Base-by-base conservation (phyloP, 805 yeast species). In the Cyberlindnera maritima region DNA sequence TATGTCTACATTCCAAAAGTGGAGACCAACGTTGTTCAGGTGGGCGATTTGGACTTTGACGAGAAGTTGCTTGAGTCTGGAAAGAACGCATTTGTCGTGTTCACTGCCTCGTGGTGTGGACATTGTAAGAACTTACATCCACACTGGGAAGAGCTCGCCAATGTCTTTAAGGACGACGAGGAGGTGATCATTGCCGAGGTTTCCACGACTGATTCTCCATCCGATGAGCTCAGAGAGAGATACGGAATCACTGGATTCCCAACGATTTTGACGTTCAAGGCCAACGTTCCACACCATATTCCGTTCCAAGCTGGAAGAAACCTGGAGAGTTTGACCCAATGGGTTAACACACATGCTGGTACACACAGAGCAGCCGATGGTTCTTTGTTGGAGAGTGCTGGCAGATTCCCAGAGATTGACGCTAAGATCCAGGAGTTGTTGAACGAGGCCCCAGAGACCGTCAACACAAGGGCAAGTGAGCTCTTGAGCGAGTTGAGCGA, bases 101-200 rank as follows among this genome's bases (percentile, higher is more conserved):
- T 82, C 51, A 74, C 84, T 1, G 80, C 82, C 10, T 68, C 74
- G 26, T 75, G 82, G 80, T 79, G 85, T 62, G 74, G 69, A 6
- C 71, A 75, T 53, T 80, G 85, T 60, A 69, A 74, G 56, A 64
- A 68, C 25, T 63, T 80, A 46, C 68, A 71, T 44, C 81, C 83
- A 11, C 54, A 55, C 2, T 75, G 81, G 72, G 71, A 67, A 20
- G 48, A 64, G 37, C 60, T 81, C 39, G 80, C 85, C 9, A 62
- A 66, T 28, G 62, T 71, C 3, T 72, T 74, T 43, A 72, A 63
- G 43, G 56, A 54, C 25, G 73, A 63, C 29, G 74, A 63, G 3
- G 66, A 62, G 19, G 60, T 74, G 18, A 44, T 71, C n/a, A 69
- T 71, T 54, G 78, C 65, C 51, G 73, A 71, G 46, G 75, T 77